Evolutionary conservation across 148 eudicot species (phyloP).

Genomic region (Agrostemma githago): DNA sequence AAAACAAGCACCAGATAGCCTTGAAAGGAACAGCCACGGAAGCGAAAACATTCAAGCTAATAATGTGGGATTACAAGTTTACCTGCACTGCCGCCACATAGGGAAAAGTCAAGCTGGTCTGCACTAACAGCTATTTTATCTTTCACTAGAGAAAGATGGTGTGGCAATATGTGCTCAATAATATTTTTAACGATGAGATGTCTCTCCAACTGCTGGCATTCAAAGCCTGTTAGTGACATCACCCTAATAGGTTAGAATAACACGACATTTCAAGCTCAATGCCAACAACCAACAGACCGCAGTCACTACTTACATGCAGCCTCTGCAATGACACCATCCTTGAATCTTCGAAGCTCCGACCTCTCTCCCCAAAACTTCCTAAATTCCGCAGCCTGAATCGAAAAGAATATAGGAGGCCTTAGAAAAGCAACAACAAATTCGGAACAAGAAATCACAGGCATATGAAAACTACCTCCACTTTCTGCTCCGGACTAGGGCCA

Average conservation of each 20-base stretch:
- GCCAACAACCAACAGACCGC: neutral
- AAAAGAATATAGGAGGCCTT: conserved; percentile 14
- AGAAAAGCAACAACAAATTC: conserved; percentile 7
- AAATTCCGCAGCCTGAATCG: conserved; percentile 51
- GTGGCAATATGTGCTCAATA: conserved; percentile 58
- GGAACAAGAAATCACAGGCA: conserved; percentile 6
- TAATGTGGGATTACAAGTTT: conserved; percentile 1
- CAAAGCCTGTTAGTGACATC: conserved; percentile 51
- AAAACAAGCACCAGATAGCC: neutral
- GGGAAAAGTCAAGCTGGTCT: conserved; percentile 89
- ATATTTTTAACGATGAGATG: conserved; percentile 77
- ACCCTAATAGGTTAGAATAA: neutral
- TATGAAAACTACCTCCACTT: conserved; percentile 55
- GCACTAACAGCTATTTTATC: conserved; percentile 46
- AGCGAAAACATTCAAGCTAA: neutral
- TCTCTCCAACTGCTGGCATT: conserved; percentile 64
- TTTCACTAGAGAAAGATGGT: conserved; percentile 64
- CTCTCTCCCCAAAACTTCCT: conserved; percentile 92
- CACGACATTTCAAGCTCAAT: conserved; percentile 5
- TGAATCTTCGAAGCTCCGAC: conserved; percentile 67
- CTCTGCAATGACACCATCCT: conserved; percentile 85
- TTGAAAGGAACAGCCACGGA: neutral
- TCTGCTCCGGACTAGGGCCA: conserved; percentile 82
- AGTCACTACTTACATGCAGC: conserved; percentile 51
- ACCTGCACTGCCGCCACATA: conserved; percentile 62